Percentiles rank a stretch among this genome's conserved stretches.
phyloP scores from a whole-genome alignment of 371 early-diverging fungal species.

The Nematocida ironsii region DNA sequence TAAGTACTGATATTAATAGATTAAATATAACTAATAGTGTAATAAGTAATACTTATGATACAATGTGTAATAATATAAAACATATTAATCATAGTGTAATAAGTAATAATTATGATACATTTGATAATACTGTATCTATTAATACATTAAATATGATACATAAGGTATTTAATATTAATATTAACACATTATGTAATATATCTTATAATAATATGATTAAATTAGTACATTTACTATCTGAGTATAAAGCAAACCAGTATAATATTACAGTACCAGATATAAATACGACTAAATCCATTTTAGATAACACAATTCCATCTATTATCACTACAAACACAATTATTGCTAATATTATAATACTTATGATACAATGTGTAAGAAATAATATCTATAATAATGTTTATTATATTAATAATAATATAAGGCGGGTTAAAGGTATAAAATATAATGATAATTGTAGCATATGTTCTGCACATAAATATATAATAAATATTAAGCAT shows the following conservation, averaged over 20 bases:
- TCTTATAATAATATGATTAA: too few species aligned
- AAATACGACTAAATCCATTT: slow-evolving; percentile 54
- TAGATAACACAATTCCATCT: slow-evolving; percentile 66
- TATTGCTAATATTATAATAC: slow-evolving; percentile 71
- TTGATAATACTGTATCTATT: too few species aligned
- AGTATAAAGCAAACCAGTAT: slow-evolving; percentile 50
- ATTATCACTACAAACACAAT: slow-evolving; percentile 68
- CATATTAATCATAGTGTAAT: too few species aligned
- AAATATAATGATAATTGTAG: background rate
- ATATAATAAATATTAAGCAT: background rate
- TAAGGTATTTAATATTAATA: too few species aligned
- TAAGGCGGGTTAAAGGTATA: background rate
- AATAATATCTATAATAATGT: background rate
- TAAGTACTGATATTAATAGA: too few species aligned
- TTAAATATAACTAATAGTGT: too few species aligned
- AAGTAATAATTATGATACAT: too few species aligned
- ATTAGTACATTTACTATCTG: slow-evolving; percentile 3
- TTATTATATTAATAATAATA: slow-evolving; percentile 11
- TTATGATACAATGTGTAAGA: slow-evolving; percentile 60
- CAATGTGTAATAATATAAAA: too few species aligned
- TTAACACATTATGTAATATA: too few species aligned
- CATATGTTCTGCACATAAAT: background rate
- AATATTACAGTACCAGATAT: slow-evolving; percentile 46
- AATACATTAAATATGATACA: too few species aligned
- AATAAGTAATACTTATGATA: too few species aligned